Conservation (phyloP, 306 rosid species). For the Trichosanthes truncata region DNA sequence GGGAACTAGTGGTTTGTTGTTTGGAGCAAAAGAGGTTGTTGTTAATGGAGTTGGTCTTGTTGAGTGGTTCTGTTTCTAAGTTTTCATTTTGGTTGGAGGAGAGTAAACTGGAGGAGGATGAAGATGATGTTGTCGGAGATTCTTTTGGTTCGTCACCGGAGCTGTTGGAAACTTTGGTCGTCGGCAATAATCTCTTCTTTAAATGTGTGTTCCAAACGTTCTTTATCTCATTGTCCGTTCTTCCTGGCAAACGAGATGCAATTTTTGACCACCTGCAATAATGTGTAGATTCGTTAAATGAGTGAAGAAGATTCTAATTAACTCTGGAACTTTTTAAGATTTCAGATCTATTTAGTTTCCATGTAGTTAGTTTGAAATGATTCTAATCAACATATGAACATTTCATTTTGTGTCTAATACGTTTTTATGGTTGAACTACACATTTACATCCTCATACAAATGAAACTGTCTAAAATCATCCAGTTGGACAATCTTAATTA, state of each 20-base stretch:
- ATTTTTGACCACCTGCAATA: conserved; percentile 83
- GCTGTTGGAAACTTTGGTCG: neutral
- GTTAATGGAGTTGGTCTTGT: neutral
- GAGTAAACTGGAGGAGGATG: conserved; percentile 34
- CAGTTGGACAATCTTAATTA: too few species aligned
- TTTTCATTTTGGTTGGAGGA: conserved; percentile 22
- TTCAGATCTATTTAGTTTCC: too few species aligned
- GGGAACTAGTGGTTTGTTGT: conserved; percentile 15
- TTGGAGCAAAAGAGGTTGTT: neutral
- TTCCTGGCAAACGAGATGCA: conserved; percentile 67
- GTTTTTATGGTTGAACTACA: too few species aligned
- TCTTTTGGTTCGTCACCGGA: conserved; percentile 36
- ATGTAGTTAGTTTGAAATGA: too few species aligned
- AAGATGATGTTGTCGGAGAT: conserved; percentile 50
- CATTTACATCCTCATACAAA: too few species aligned
- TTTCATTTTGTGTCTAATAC: too few species aligned
- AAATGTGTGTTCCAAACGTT: conserved; percentile 95
- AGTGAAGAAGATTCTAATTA: neutral
- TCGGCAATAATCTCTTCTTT: conserved; percentile 39
- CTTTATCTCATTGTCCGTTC: conserved; percentile 92
- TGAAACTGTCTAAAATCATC: too few species aligned
- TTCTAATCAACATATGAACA: too few species aligned
- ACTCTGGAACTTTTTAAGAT: too few species aligned
- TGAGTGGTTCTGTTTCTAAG: conserved; percentile 1
- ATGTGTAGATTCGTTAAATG: neutral